Conservation (phyloP, 116 monocot genomes). For the Phalaenopsis hybrid region DNA sequence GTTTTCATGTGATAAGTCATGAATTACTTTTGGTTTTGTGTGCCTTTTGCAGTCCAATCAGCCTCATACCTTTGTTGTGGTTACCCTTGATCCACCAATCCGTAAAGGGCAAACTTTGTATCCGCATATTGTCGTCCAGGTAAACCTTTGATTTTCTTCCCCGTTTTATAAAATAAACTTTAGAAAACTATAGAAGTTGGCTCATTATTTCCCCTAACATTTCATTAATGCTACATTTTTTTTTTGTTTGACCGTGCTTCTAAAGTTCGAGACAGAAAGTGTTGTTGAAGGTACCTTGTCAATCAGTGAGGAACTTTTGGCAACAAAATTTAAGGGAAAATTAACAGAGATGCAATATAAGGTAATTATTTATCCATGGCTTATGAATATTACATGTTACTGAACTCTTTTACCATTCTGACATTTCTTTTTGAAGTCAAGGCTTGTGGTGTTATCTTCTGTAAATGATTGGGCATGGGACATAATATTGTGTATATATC, state of each 20-base stretch:
- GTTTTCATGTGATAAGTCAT: not conserved
- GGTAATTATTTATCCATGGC: constrained; percentile 29
- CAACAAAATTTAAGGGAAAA: constrained; percentile 79
- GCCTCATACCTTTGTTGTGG: constrained; percentile 92
- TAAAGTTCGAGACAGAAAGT: constrained; percentile 84
- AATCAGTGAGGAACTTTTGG: constrained; percentile 61
- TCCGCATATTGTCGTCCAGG: constrained; percentile 97
- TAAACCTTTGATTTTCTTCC: constrained; percentile 17
- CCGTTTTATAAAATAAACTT: not conserved
- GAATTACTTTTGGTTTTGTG: constrained; percentile 6
- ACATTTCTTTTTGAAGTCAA: too few species aligned
- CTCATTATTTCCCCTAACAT: not conserved
- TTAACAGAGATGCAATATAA: constrained; percentile 64
- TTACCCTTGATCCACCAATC: constrained; percentile 95
- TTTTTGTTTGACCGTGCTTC: not conserved
- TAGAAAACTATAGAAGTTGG: not conserved
- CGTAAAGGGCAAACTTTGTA: constrained; percentile 96
- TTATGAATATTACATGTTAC: not conserved
- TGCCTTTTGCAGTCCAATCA: constrained; percentile 77
- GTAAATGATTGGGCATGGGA: not conserved
- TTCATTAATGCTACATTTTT: not conserved
- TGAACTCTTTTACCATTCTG: not conserved
- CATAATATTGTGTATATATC: not conserved
- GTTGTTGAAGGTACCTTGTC: constrained; percentile 63
- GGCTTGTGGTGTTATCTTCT: not conserved